Percentiles rank a stretch among this genome's conserved stretches.
Conservation (phyloP, 2,329 filamentous ascomycete genomes). For the Arachnomyces sp. region DNA sequence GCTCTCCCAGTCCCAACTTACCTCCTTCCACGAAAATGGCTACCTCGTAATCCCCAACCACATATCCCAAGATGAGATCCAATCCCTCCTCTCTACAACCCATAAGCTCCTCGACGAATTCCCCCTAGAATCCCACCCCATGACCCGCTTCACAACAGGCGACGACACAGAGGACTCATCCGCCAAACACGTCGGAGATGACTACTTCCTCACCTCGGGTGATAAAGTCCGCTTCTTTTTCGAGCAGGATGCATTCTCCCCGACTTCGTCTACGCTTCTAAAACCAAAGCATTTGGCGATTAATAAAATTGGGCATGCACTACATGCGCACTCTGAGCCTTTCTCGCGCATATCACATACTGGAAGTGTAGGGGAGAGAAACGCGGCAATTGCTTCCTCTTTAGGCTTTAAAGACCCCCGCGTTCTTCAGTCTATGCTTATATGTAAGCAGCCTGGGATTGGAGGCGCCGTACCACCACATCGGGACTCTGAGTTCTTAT, state of each 20-base stretch:
- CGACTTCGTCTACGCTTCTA: slow-evolving; percentile 50
- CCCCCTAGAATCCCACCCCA: slow-evolving; percentile 72
- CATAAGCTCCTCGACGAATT: slow-evolving; percentile 66
- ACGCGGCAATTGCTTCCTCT: slow-evolving; percentile 58
- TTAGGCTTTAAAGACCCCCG: slow-evolving; percentile 71
- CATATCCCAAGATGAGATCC: slow-evolving; percentile 58
- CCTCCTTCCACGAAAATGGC: slow-evolving; percentile 70
- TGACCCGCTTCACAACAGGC: slow-evolving; percentile 90
- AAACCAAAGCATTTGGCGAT: slow-evolving; percentile 80
- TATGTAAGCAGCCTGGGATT: slow-evolving; percentile 96
- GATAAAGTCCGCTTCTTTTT: slow-evolving; percentile 97
- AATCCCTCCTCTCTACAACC: slow-evolving; percentile 66
- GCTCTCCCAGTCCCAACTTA: slow-evolving; percentile 64
- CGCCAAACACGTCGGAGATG: slow-evolving; percentile 72
- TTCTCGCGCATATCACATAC: slow-evolving; percentile 55
- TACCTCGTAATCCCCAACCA: slow-evolving; percentile 82
- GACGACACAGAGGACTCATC: slow-evolving; percentile 44
- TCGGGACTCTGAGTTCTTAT: slow-evolving; percentile 87
- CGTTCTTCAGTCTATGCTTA: slow-evolving; percentile 89
- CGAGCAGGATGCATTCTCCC: slow-evolving; percentile 77
- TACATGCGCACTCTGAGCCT: slow-evolving; percentile 61
- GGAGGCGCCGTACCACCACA: slow-evolving; percentile 85
- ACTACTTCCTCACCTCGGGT: slow-evolving; percentile 84
- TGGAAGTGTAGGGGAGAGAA: slow-evolving; percentile 31
- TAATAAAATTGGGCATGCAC: slow-evolving; percentile 79